Base-by-base conservation (phyloP, 805 yeast genomes). In the Sugiyamaella chiloensis region DNA sequence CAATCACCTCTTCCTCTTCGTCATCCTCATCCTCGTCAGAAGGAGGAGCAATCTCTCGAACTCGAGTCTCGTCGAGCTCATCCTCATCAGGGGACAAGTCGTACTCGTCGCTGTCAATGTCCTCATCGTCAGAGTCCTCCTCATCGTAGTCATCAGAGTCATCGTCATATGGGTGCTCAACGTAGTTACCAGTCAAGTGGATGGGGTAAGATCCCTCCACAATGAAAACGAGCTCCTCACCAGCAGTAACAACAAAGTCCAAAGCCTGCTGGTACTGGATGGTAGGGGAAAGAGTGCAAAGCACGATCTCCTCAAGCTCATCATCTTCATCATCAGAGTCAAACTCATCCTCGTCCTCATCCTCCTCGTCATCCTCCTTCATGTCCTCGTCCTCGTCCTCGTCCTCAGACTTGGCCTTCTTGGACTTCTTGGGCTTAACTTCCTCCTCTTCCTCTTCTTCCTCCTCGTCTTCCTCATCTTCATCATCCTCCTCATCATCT, bases 191-290 rank as follows among this genome's bases (percentile, higher is more conserved):
- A 58, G 87, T 76, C 60, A 93, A 74, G 68, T 91, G 95, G 57
- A 93, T 76, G 57, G 95, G 85, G 75, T 89, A 91, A 23, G 97
- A 88, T 64, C 99, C 99, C 53, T 96, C 85, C 49, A 87, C 97
- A 63, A 88, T 95, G 64, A 93, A 93, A 74, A 76, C 82, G 53
- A 93, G 88, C 64, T 90, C 96, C 73, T 93, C 99, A 62, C 83
- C 91, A 62, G 98, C 96, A 47, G 84, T 78, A 63, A 93, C 85
- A 62, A 95, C 87, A 56, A 93, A 72, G 64, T 93, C 97, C 48
- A 93, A 67, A 48, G 95, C 74, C 76, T 91, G 98, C 76, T 93
- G 99, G 69, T 57, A 65, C 35, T 82, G 87, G 46, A 76, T 64
- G 63, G 82, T 76, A 69, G 99, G 98, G 47, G 95, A 82, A 55